phyloP scores from a whole-genome alignment of 306 rosid species.

The Lupinus albus region DNA sequence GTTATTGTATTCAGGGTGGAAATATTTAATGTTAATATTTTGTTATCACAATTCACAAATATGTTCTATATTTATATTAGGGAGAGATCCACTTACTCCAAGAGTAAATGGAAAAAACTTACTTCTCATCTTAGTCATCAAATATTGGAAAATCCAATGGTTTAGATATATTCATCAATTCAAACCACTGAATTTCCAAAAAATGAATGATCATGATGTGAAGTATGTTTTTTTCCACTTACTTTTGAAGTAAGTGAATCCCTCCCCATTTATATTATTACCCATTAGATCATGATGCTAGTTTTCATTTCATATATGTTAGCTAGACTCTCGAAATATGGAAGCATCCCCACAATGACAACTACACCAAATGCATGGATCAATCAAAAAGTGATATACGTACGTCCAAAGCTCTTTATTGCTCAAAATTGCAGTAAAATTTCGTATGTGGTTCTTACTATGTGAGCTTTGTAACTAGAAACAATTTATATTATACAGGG shows the following conservation, averaged over 20 bases:
- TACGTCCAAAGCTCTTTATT: conserved; percentile 34
- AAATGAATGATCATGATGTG: too few relatives aligned
- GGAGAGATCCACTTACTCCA: too few relatives aligned
- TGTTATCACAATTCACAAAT: conserved; percentile 9
- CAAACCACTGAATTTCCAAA: too few relatives aligned
- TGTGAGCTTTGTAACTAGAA: conserved; percentile 30
- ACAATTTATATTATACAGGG: conserved; percentile 41
- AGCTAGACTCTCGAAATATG: conserved; percentile 61
- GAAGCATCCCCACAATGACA: conserved; percentile 52
- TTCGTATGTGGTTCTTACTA: neutral
- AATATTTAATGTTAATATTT: neutral
- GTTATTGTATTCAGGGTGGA: neutral
- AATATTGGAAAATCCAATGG: too few relatives aligned
- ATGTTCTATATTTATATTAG: neutral
- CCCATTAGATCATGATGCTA: conserved; percentile 41
- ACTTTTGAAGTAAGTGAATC: too few relatives aligned
- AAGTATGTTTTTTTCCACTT: too few relatives aligned
- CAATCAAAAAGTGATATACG: conserved; percentile 37
- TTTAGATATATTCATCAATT: too few relatives aligned
- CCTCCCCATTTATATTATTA: too few relatives aligned
- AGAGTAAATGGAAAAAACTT: too few relatives aligned
- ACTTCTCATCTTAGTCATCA: too few relatives aligned
- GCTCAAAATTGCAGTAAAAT: conserved; percentile 1
- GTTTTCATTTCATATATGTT: conserved; percentile 47
- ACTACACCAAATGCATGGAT: conserved; percentile 50